Conservation (phyloP, 441 rosid genomes). For the Erodium trifolium region DNA sequence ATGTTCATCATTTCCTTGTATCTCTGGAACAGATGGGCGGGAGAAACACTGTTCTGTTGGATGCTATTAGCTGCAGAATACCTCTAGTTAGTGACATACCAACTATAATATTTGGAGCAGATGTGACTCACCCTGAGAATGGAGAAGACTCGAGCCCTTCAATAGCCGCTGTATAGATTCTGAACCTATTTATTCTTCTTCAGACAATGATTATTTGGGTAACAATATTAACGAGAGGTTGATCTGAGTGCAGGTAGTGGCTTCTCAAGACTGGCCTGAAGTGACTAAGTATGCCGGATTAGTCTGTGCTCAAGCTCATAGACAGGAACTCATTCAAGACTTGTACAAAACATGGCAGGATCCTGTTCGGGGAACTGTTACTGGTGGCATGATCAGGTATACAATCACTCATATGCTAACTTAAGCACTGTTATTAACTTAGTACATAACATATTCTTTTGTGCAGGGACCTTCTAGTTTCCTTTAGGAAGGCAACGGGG, state of each 20-base stretch:
- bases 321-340: constrained; percentile 96
- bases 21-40: constrained; percentile 81
- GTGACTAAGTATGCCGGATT: constrained; percentile 95
- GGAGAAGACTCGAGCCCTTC: constrained; percentile 98
- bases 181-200: constrained; percentile 7
- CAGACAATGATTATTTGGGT: not conserved
- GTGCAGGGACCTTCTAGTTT: constrained; percentile 78
- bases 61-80: constrained; percentile 87
- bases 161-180: constrained; percentile 69
- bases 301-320: constrained; percentile 97
- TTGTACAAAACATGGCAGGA: constrained; percentile 94
- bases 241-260: constrained; percentile 62
- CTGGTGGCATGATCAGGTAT: constrained; percentile 98
- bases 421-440: not conserved
- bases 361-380: constrained; percentile 87
- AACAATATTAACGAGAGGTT: constrained; percentile 16
- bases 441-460: constrained; percentile 6
- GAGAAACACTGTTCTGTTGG: constrained; percentile 86
- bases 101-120: constrained; percentile 94
- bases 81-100: constrained; percentile 94
- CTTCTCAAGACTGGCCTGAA: constrained; percentile 99
- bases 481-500: constrained; percentile 93
- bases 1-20: not conserved
- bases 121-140: constrained; percentile 92
- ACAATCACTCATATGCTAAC: not conserved